Evolutionary conservation across 352 stramenopile genomes (phyloP), one percentile per base, ranked within the genome.

Genomic region (Thalassiosira exigua): DNA sequence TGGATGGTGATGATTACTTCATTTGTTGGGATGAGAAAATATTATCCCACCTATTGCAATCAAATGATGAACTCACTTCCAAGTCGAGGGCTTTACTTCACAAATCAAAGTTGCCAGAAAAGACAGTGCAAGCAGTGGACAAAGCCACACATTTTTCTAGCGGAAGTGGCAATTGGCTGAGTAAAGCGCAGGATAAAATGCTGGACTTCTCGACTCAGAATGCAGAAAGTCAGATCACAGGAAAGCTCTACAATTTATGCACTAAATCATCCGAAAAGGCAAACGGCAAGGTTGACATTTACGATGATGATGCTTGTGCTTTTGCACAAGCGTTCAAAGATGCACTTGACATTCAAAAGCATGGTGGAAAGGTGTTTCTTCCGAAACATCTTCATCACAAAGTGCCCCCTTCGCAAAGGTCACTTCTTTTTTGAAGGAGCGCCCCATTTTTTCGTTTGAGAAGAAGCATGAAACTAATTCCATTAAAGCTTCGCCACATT

Each of bases 291-390:
- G 36, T 44, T 44, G 36, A 44, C 14, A 7, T 44, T 14, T 44
- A 14, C 7, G 36, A 56, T 56, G 46, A 56, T 9, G 46, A 56
- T 19, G 46, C 46, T 11, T 11, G 17, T 9, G 46, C 46, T 5
- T 56, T 27, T 56, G 46, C 9, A 56, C 9, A 29, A 14, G 58
- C 58, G 9, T 79, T 69, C 50, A 79, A 79, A 44, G 70, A 79
- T 60, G 14, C 70, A 19, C 51, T 79, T 17, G 70, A 79, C 30
- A 21, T 66, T 33, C 52, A 67, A 39, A 79, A 79, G 30, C 70
- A 79, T 50, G 58, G 70, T 12, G 57, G 41, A 2, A 39, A 17
- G 29, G 41, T 79, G 19, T 24, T 58, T 14, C 44, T 77, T 48
- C 69, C 69, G 19, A 22, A 51, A 66, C 56, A 66, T 59, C 69